A percentile compares a stretch with the other conserved stretches of the same genome.
Evolutionary conservation across 2,329 filamentous ascomycete genomes (phyloP).

Genomic region (Herpotrichia juniperi): DNA sequence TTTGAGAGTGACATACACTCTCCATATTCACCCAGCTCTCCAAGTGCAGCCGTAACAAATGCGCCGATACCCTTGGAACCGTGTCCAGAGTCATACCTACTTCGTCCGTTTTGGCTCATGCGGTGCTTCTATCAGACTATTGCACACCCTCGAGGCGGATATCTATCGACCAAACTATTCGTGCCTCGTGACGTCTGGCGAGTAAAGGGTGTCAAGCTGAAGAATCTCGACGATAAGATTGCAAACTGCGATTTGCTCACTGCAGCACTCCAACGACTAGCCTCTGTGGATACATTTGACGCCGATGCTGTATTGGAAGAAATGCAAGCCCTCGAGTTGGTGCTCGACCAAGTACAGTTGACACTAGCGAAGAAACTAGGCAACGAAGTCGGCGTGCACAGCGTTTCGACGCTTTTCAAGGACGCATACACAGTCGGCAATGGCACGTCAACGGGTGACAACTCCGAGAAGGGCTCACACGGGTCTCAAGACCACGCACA

Average conservation of each 20-base stretch:
- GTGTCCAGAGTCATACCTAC: constrained; percentile 84
- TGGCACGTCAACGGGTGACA: constrained; percentile 30
- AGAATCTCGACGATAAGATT: constrained; percentile 91
- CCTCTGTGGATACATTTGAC: constrained; percentile 84
- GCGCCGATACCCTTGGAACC: constrained; percentile 83
- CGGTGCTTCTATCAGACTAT: constrained; percentile 91
- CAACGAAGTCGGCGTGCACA: constrained; percentile 87
- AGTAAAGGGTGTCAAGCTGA: constrained; percentile 91
- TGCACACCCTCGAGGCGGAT: constrained; percentile 88
- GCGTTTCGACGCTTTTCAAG: constrained; percentile 75
- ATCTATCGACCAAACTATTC: constrained; percentile 89
- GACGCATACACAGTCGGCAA: constrained; percentile 58
- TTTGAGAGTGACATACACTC: constrained; percentile 86
- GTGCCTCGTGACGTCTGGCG: constrained; percentile 92
- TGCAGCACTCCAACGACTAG: constrained; percentile 82
- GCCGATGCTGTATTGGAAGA: constrained; percentile 92
- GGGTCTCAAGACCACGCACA: constrained; percentile 38
- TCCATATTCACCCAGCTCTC: constrained; percentile 66
- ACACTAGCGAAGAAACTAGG: constrained; percentile 82
- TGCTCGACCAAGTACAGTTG: constrained; percentile 84
- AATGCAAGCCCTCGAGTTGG: constrained; percentile 84
- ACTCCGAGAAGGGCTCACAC: constrained; percentile 30
- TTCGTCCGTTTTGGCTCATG: constrained; percentile 99
- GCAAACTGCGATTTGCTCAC: constrained; percentile 90
- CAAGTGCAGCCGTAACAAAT: constrained; percentile 66